A percentile compares a stretch with the other conserved stretches of the same genome.
Conservation (phyloP, 1,284 basidiomycete genomes). For the Ceratobasidium sp. region DNA sequence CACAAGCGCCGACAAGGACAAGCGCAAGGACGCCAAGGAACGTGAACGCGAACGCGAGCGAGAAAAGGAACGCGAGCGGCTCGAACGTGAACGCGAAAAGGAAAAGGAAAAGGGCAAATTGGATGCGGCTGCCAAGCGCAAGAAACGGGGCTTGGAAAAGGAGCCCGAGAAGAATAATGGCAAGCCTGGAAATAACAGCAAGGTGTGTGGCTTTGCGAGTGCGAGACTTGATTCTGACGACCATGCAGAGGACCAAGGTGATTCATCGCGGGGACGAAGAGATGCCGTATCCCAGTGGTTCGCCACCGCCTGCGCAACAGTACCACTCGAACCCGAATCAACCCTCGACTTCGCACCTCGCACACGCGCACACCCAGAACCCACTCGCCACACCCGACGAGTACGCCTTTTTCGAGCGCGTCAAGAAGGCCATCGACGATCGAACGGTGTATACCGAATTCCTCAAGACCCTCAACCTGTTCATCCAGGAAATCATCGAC, state of each 20-base stretch:
- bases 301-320: slow-evolving; percentile 35
- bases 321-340: slow-evolving; percentile 40
- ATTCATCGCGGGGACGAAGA: slow-evolving; percentile 37
- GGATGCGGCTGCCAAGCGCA: slow-evolving; percentile 40
- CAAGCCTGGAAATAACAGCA: slow-evolving; percentile 42
- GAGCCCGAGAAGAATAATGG: slow-evolving; percentile 51
- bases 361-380: slow-evolving; percentile 43
- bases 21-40: slow-evolving; percentile 45
- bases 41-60: slow-evolving; percentile 56
- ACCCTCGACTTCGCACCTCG: slow-evolving; percentile 47
- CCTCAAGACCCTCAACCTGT: slow-evolving; percentile 93
- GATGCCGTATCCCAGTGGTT: slow-evolving; percentile 29
- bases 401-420: slow-evolving; percentile 91
- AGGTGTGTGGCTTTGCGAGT: slow-evolving; percentile 21
- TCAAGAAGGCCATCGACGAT: slow-evolving; percentile 76
- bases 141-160: slow-evolving; percentile 42
- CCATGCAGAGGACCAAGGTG: slow-evolving; percentile 33
- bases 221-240: neutral
- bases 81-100: slow-evolving; percentile 29
- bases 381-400: slow-evolving; percentile 76
- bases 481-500: slow-evolving; percentile 90
- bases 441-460: slow-evolving; percentile 95
- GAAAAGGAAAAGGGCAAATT: slow-evolving; percentile 37
- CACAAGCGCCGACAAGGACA: slow-evolving; percentile 38
- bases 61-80: slow-evolving; percentile 61